A percentile compares a stretch with the other conserved stretches of the same genome.
Evolutionary conservation across 495 filamentous ascomycete species (phyloP).

Genomic region (Hypomontagnella monticulosa): DNA sequence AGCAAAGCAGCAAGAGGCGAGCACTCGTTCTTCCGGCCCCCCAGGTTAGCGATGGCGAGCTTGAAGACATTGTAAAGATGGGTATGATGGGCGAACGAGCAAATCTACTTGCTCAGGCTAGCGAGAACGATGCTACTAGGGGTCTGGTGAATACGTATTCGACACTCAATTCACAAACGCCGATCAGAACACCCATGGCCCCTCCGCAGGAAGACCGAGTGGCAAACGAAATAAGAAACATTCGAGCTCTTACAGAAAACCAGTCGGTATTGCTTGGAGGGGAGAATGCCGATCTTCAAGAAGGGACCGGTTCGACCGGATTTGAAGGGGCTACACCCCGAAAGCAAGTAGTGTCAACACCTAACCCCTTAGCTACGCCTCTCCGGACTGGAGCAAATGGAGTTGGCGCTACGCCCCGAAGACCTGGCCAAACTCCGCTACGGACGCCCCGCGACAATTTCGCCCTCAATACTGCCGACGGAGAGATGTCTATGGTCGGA

Average conservation of each 20-base stretch:
- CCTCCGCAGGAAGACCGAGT: constrained; percentile 94
- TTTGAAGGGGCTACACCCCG: constrained; percentile 88
- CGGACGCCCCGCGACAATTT: constrained; percentile 92
- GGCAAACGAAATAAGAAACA: constrained; percentile 96
- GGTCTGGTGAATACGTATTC: constrained; percentile 88
- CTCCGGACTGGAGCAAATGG: constrained; percentile 75
- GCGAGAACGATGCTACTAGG: constrained; percentile 85
- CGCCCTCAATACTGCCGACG: constrained; percentile 76
- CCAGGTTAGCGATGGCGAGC: constrained; percentile 89
- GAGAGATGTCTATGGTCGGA: constrained; percentile 72
- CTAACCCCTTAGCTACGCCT: constrained; percentile 95
- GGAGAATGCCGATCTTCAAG: constrained; percentile 89
- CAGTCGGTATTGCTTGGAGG: constrained; percentile 95
- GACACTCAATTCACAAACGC: constrained; percentile 79
- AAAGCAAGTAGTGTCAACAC: constrained; percentile 82
- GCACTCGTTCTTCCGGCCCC: constrained; percentile 82
- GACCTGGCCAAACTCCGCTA: constrained; percentile 83
- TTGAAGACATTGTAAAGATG: constrained; percentile 99
- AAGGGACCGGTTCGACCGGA: constrained; percentile 82
- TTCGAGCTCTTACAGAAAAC: constrained; percentile 89
- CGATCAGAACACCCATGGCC: constrained; percentile 90
- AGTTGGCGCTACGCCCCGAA: constrained; percentile 76
- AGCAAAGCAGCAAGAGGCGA: constrained; percentile 92
- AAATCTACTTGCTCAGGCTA: constrained; percentile 74
- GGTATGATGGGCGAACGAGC: constrained; percentile 92